phyloP scores from a whole-genome alignment of 164 flowering plant genomes.

The Paratinospora sagittata region DNA sequence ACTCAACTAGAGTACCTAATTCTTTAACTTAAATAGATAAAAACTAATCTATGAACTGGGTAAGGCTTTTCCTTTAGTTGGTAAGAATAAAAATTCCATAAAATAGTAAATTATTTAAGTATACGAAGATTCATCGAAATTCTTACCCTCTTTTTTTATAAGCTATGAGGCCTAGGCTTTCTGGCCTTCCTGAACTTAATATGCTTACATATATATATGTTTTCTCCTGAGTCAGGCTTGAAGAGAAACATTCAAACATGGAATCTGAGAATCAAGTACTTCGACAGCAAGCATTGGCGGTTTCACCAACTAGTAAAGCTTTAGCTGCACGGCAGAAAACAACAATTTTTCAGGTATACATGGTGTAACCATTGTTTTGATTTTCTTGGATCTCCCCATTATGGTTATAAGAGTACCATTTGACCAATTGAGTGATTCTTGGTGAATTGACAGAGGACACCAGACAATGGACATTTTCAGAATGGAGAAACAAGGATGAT shows the following conservation, averaged over 20 bases:
- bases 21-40: not conserved
- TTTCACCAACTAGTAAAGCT: slow-evolving; percentile 82
- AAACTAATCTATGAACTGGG: not conserved
- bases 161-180: no score
- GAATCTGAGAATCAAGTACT: slow-evolving; percentile 97
- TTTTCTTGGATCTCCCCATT: not conserved
- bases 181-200: not conserved
- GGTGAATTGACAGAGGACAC: slow-evolving; percentile 61
- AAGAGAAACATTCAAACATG: slow-evolving; percentile 79
- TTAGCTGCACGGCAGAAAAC: slow-evolving; percentile 55
- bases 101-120: not conserved
- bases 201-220: slow-evolving; percentile 2
- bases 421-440: slow-evolving; percentile 10
- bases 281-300: slow-evolving; percentile 86
- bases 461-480: slow-evolving; percentile 58
- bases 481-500: slow-evolving; percentile 62
- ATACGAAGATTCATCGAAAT: not conserved
- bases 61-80: not conserved
- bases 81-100: not conserved
- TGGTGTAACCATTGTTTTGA: slow-evolving; percentile 7
- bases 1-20: not conserved
- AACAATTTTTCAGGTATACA: slow-evolving; percentile 59
- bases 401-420: slow-evolving; percentile 1
- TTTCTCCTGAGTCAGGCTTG: slow-evolving; percentile 56
- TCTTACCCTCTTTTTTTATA: not conserved